Percentiles rank a stretch among this genome's conserved stretches.
phyloP scores from a whole-genome alignment of 345 rosid genomes.

The Eucalyptus rudis region DNA sequence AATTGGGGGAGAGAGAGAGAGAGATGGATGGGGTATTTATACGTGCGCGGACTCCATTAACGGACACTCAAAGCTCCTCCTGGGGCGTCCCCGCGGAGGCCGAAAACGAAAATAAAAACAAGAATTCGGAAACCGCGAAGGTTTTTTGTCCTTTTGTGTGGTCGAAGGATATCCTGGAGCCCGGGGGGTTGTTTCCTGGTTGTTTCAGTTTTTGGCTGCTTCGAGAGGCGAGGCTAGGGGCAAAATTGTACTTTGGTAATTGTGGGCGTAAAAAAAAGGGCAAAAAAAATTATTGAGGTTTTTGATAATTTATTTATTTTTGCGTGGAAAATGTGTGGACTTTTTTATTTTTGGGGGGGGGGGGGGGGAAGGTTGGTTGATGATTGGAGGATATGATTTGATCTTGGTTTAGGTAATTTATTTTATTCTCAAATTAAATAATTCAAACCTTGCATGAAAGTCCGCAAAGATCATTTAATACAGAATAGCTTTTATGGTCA shows the following conservation, averaged over 20 bases:
- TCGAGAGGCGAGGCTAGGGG: neutral
- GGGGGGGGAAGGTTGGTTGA: neutral
- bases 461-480: neutral
- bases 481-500: neutral
- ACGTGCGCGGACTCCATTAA: neutral
- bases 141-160: neutral
- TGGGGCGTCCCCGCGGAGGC: neutral
- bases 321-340: neutral
- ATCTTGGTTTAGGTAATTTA: neutral
- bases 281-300: neutral
- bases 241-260: neutral
- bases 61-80: neutral
- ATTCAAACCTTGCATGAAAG: neutral
- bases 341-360: neutral
- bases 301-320: neutral
- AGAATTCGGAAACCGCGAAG: neutral
- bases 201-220: neutral
- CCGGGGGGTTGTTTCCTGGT: neutral
- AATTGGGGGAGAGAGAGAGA: neutral
- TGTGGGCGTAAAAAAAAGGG: accelerated
- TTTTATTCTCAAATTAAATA: neutral
- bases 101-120: neutral
- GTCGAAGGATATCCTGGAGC: neutral
- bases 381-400: neutral
- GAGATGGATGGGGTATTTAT: neutral